Base-by-base conservation (phyloP, 495 filamentous ascomycete genomes). In the Thermochaetoides thermophila region DNA sequence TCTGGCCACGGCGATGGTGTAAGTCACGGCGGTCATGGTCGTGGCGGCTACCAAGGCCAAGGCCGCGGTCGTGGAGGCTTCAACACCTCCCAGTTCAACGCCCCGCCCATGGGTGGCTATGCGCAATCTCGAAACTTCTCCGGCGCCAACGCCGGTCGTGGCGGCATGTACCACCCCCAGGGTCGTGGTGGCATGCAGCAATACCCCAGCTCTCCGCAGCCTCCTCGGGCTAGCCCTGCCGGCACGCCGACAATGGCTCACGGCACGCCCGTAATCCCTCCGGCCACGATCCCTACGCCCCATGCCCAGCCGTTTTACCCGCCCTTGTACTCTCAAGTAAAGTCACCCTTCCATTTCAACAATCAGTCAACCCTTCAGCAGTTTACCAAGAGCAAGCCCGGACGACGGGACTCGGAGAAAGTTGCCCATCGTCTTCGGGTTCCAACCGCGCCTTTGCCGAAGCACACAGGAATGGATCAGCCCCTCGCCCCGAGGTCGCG, bases 1-100 rank as follows among this genome's bases (percentile, higher is more conserved):
- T 84, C 80, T 9, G 66, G 73, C 29, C 79, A 84, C 48, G 76
- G 74, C 55, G 83, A 91, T 32, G 72, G 78, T 60, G 68, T 69
- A 52, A 75, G 73, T 63, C 42, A 71, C 51, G 48, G 69, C 55
- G 66, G 66, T 34, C 73, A 71, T 35, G 69, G 69, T 44, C 54
- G 50, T 31, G 42, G 45, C 31, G 66, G 69, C 22, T 61, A 40
- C 41, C 46, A 44, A 15, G 48, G 52, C 29, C 46, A 49, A 20
- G 53, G 79, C 34, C 76, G 81, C 45, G 76, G 81, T 38, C 73
- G 75, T 42, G 59, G 53, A 32, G 38, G 43, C 25, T 77, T 72
- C 56, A 66, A 66, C 27, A n/a, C n/a, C n/a, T 62, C 69, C 29
- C 63, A 60, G 12, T 59, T 63, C 33, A 67, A 71, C 52, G 68